A percentile compares a stretch with the other conserved stretches of the same genome.
These are phyloP conservation scores for Wickerhamiella cacticola DNA, from an alignment of 805 yeast species.

Conservation along the genomic window DNA sequence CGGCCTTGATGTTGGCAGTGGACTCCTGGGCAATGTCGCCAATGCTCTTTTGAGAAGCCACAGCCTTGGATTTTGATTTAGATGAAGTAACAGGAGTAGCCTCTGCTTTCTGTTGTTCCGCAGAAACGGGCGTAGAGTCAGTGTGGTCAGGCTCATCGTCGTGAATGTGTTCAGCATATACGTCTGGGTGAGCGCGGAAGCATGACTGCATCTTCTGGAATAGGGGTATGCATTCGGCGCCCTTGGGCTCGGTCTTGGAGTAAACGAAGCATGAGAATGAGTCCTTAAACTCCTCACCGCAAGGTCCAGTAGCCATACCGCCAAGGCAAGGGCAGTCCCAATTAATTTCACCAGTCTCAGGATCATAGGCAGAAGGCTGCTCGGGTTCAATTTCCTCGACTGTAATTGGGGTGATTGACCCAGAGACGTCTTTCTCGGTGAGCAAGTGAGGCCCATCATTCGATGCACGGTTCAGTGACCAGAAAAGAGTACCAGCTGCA, in stretches of 20 bases:
- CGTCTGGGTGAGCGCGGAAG: constrained; percentile 85
- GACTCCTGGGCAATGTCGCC: not conserved
- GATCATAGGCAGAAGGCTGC: constrained; percentile 66
- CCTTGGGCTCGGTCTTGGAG: constrained; percentile 92
- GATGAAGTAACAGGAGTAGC: constrained; percentile 5
- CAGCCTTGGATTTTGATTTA: not conserved
- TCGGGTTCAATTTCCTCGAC: constrained; percentile 18
- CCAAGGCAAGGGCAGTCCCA: constrained; percentile 99
- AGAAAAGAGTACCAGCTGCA: not conserved
- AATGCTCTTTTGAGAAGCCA: not conserved
- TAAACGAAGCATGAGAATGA: constrained; percentile 93
- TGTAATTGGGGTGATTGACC: constrained; percentile 2
- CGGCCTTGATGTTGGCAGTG: not conserved
- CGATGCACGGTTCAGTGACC: not conserved
- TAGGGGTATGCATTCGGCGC: constrained; percentile 84
- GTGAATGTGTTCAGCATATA: constrained; percentile 80
- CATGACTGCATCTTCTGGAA: constrained; percentile 88
- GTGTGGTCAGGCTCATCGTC: constrained; percentile 36
- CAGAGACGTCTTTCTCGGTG: constrained; percentile 7
- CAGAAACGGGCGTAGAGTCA: constrained; percentile 4
- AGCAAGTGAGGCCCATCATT: constrained; percentile 13
- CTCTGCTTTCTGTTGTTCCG: not conserved
- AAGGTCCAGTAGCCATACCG: constrained; percentile 98
- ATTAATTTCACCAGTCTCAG: constrained; percentile 96
- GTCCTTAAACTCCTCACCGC: constrained; percentile 89